Evolutionary conservation across 352 stramenopile genomes (phyloP), one percentile per base, ranked within the genome.

Genomic region (Pythium phragmiticola): DNA sequence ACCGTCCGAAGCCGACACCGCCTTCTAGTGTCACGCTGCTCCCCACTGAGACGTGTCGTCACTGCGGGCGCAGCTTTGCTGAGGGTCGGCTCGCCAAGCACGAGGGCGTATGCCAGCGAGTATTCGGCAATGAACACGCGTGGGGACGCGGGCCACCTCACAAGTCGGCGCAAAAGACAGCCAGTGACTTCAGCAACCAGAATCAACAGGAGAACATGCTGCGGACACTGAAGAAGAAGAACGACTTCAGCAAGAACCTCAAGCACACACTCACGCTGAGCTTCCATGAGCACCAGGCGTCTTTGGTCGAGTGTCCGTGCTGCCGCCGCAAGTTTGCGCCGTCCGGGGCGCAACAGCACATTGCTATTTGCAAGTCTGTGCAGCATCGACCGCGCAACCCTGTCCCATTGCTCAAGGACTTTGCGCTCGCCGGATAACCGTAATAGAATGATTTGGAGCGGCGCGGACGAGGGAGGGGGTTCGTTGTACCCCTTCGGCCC

Each of bases 361-460:
- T 95, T 54, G 80, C 77, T 1, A 95, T 95, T 52, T 95, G 87
- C 75, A 89, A 88, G 65, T 77, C 73, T 5, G 87, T 95, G 1
- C 81, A 92, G 62, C 88, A 95, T 48, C 81, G 84, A 3, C 87
- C 87, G 2, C 87, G 84, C 57, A 93, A 93, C 51, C 69, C 80
- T 2, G 75, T 90, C 2, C 70, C 77, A n/a, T 56, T 87, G n/a
- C 69, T 90, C 5, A 81, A 77, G 11, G 80, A 89, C 66, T 93
- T 78, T 63, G 83, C 84, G 13, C 72, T 88, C 13, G 86, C 84
- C 4, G 72, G 84, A 1, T 93, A 82, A 57, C 8, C 8, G 9
- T 46, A 46, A 46, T 46, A 46, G 39, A 46, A 46, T n/a, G 17
- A 4, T 46, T 46, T 46, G 13, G 13, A 16, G 16, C 11, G 9